These are phyloP conservation scores for Neoarthrinium moseri DNA, from an alignment of 2,329 filamentous ascomycete genomes.

Conservation along the genomic window DNA sequence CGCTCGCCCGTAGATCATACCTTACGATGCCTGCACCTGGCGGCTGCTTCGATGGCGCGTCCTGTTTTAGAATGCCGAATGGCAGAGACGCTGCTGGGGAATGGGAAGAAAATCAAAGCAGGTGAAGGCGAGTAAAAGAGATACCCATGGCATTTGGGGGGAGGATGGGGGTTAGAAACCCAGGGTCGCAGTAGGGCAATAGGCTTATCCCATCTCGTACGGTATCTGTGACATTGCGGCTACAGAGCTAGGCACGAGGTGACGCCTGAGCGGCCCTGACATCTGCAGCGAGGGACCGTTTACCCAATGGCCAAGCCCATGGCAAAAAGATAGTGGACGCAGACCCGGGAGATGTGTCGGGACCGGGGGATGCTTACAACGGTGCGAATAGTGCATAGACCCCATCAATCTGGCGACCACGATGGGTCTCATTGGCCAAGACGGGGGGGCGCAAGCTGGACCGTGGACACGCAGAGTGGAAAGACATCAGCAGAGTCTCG, in stretches of 20 bases:
- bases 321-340: not conserved
- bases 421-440: not conserved
- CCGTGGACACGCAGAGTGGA: slow-evolving; percentile 3
- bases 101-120: slow-evolving; percentile 1
- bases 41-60: slow-evolving; percentile 11
- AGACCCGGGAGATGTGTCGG: not conserved
- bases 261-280: slow-evolving; percentile 5
- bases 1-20: slow-evolving; percentile 12
- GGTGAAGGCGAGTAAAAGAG: not conserved
- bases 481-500: slow-evolving; percentile 10
- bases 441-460: not conserved
- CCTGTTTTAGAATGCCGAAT: not conserved
- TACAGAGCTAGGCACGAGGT: not conserved
- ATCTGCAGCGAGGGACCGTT: slow-evolving; percentile 4
- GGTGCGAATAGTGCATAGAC: not conserved
- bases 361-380: not conserved
- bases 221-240: slow-evolving; percentile 13
- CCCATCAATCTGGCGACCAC: no score
- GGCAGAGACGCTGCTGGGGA: not conserved
- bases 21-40: slow-evolving; percentile 13
- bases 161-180: not conserved
- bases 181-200: not conserved
- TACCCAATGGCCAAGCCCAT: not conserved
- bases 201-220: slow-evolving; percentile 5
- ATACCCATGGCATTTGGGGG: not conserved